A percentile compares a stretch with the other conserved stretches of the same genome.
phyloP scores from a whole-genome alignment of 2,329 filamentous ascomycete genomes.

The Xylaria sp. region DNA sequence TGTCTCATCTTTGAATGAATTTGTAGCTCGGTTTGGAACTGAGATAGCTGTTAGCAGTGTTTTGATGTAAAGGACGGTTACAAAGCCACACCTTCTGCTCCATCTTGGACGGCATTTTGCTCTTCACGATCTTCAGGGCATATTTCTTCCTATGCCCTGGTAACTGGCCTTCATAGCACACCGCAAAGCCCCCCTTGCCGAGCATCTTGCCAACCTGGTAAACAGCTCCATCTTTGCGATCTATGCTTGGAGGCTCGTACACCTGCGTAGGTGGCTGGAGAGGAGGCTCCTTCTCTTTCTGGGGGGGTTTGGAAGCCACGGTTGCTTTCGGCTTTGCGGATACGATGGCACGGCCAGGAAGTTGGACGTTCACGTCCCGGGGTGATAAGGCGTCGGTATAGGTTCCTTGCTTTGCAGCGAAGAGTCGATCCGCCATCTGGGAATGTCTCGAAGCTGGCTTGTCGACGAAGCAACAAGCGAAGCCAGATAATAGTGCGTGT shows the following conservation, averaged over 20 bases:
- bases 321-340: conserved; percentile 64
- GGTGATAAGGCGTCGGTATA: conserved; percentile 74
- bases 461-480: conserved; percentile 29
- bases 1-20: conserved; percentile 99
- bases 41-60: conserved; percentile 29
- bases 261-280: conserved; percentile 71
- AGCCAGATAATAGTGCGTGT: conserved; percentile 22
- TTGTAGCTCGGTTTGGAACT: conserved; percentile 87
- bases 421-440: conserved; percentile 60
- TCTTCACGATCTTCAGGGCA: conserved; percentile 86
- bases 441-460: conserved; percentile 26
- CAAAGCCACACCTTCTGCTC: conserved; percentile 75
- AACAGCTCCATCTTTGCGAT: conserved; percentile 75
- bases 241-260: conserved; percentile 71
- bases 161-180: conserved; percentile 79
- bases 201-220: conserved; percentile 80
- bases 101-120: conserved; percentile 83
- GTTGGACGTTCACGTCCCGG: conserved; percentile 71
- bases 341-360: conserved; percentile 51
- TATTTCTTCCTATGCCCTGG: conserved; percentile 74
- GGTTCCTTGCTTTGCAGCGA: conserved; percentile 61
- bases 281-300: conserved; percentile 73
- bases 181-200: conserved; percentile 84
- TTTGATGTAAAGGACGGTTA: neutral
- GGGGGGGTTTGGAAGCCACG: conserved; percentile 48